Evolutionary conservation across 148 eudicot genomes (phyloP), one percentile per base, ranked within the genome.

Genomic region (Spergularia bocconei): DNA sequence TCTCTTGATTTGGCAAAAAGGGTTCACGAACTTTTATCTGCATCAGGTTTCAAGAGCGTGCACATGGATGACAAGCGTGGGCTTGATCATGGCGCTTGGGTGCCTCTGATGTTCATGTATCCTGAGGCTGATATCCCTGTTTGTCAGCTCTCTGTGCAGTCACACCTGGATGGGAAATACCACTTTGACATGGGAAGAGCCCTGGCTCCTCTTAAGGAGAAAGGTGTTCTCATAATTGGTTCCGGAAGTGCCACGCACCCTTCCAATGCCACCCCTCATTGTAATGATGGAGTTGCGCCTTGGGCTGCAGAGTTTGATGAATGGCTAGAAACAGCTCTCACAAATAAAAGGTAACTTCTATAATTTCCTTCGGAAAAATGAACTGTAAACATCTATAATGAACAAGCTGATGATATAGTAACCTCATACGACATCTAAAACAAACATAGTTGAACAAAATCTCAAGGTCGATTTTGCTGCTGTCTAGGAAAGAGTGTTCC

Each of bases 21-120:
- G 63, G 96, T 88, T 70, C 86, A 88, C 78, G 90, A 86, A 65
- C 77, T 93, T 74, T 87, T 93, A 1, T 44, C 4, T 57, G 72
- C 63, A 60, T 79, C 91, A 2, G 98, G 96, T 5, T 82, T 85
- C 69, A 68, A 79, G 13, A 66, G 65, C 5, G 96, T 89, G 15
- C 50, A 78, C 4, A 82, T 80, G 77, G 93, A 93, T 74, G 85
- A 88, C 78, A 84, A 83, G 67, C 93, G 96, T 10, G 98, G 98
- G 51, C 86, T 93, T 38, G 96, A 93, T 80, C 96, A 91, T 19
- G 98, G 96, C 1, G 93, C 96, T 5, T 91, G 98, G 96, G 91
- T 93, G 13, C 96, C 96, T 6, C 88, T 93, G 51, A 91, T 90
- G 97, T 91, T 90, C 13, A 90, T 90, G 96, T 92, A 88, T 69